Evolutionary conservation across 1,284 basidiomycete genomes (phyloP), one percentile per base, ranked within the genome.

Genomic region (Tilletia caries): DNA sequence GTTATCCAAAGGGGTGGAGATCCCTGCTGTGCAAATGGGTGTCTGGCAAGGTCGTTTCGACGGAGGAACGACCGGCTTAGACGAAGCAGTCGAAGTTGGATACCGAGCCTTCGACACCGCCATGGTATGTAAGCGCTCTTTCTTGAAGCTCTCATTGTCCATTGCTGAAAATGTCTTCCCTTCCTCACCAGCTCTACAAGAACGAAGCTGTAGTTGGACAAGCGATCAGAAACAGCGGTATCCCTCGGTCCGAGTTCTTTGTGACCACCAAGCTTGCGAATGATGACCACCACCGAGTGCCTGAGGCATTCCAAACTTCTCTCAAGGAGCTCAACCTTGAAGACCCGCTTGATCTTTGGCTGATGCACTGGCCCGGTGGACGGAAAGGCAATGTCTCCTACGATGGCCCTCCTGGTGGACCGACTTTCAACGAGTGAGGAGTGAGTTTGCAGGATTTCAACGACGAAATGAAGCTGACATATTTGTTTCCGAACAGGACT

Each of bases 201-300:
- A 82, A 83, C 75, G 78, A 84, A 72, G 80, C 83, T 71, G 77
- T 79, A 46, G 81, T 84, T 46, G 83, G 80, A 41, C 75, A 78
- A 37, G 83, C 78, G 29, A 73, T 83, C 70, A 77, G 78, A 72
- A 75, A 79, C 67, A 69, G 75, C 69, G 79, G 81, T 58, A 79
- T 83, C 2, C 72, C 78, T 43, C 79, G 83, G 50, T 74, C 77
- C 62, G 76, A 84, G 67, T 75, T 84, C 65, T 84, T 83, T 74
- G 80, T 84, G 73, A 84, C 83, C 67, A 79, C 82, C 50, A 83
- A 83, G 76, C 79, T 81, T 60, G 82, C 76, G 76, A 80, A 82
- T 44, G 78, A 75, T 44, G 81, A 82, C 74, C 80, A 82, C 69
- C 76, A 79, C 73, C 73, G 75, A 66, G 76, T 78, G 25, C 75